A percentile compares a stretch with the other conserved stretches of the same genome.
Evolutionary conservation across 2,329 filamentous ascomycete species (phyloP).

Genomic region (Beauveria brongniartii): DNA sequence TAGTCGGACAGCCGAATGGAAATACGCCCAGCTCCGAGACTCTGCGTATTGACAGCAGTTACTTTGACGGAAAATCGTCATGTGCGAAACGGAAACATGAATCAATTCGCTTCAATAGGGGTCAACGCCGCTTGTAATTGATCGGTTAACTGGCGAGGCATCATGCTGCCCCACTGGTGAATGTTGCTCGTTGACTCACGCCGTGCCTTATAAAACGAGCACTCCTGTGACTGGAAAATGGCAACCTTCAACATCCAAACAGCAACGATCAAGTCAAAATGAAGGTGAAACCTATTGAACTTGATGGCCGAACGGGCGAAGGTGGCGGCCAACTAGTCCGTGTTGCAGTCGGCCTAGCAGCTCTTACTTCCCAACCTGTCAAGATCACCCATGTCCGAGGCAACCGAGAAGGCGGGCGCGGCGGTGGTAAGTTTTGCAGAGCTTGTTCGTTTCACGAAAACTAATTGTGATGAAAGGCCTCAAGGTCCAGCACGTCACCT

Average conservation of each 20-base stretch:
- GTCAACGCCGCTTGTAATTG: background rate
- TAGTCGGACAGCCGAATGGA: constrained; percentile 3
- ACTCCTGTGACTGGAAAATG: background rate
- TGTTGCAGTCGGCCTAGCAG: constrained; percentile 46
- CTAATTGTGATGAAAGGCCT: constrained; percentile 34
- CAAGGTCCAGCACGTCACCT: constrained; percentile 51
- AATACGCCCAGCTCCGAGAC: background rate
- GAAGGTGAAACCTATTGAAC: constrained; percentile 30
- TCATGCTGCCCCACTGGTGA: background rate
- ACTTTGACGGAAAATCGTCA: background rate
- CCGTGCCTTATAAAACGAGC: background rate
- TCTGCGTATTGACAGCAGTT: background rate
- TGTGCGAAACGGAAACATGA: background rate
- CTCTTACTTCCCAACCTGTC: constrained; percentile 45
- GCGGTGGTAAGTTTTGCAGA: constrained; percentile 20
- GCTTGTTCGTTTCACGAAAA: background rate
- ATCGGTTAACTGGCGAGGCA: background rate
- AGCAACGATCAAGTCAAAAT: background rate
- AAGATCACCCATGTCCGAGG: constrained; percentile 47
- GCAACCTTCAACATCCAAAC: background rate
- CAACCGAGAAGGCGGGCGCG: constrained; percentile 32
- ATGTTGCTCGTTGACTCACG: constrained; percentile 5
- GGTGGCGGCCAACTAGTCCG: constrained; percentile 55
- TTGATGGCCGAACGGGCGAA: constrained; percentile 52
- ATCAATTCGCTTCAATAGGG: background rate